Conservation (phyloP, 306 rosid genomes). For the Crotalaria pallida region DNA sequence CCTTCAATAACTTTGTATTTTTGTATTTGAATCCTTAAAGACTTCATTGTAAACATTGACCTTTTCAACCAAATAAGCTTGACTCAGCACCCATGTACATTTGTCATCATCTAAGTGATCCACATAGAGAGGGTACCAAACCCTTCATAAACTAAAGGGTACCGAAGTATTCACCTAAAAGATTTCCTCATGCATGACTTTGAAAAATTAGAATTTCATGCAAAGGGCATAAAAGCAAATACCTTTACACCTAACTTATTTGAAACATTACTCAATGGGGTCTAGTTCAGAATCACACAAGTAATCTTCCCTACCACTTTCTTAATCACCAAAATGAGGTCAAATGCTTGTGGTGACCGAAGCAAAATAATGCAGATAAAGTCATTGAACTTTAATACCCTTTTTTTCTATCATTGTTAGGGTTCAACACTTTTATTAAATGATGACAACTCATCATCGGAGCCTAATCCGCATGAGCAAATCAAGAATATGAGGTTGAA, state of each 20-base stretch:
- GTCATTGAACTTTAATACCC: not conserved
- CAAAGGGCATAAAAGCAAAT: conserved; percentile 6
- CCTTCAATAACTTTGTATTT: too few relatives aligned
- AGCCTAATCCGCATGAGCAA: not conserved
- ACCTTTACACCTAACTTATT: not conserved
- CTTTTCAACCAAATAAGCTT: too few relatives aligned
- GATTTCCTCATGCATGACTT: conserved; percentile 10
- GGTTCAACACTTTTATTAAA: not conserved
- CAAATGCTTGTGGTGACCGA: not conserved
- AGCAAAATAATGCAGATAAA: not conserved
- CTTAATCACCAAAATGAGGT: not conserved
- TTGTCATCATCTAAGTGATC: too few relatives aligned
- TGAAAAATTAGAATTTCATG: conserved; percentile 13
- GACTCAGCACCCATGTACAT: too few relatives aligned
- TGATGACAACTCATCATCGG: not conserved
- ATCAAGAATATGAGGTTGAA: not conserved
- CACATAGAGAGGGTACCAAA: too few relatives aligned
- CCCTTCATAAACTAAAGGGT: too few relatives aligned
- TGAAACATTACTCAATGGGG: not conserved
- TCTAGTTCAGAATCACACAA: not conserved
- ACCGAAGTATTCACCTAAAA: too few relatives aligned
- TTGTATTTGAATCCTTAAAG: too few relatives aligned
- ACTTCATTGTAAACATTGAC: too few relatives aligned
- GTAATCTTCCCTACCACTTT: not conserved
- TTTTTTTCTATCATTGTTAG: not conserved